These are phyloP conservation scores for Halteria grandinella DNA, from an alignment of 73 alveolate species.

Conservation along the genomic window DNA sequence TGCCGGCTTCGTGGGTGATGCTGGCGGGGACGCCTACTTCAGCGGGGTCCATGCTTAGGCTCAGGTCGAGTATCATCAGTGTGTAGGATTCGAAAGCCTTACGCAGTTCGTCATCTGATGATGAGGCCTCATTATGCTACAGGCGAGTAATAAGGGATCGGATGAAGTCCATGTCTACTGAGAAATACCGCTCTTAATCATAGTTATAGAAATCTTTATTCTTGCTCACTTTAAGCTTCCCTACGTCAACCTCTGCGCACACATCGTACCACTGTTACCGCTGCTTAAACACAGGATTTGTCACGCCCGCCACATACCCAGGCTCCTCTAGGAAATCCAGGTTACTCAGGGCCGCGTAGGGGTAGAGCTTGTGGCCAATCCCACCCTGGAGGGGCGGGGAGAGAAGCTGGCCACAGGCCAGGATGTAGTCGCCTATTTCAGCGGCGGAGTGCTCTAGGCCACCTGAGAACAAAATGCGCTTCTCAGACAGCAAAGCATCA, in stretches of 20 bases:
- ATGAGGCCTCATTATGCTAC: conserved; percentile 17
- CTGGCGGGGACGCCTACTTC: too few species aligned
- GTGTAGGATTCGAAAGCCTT: conserved; percentile 53
- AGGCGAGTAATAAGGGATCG: conserved; percentile 33
- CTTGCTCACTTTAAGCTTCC: conserved; percentile 71
- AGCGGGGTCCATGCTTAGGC: conserved; percentile 43
- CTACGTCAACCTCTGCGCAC: conserved; percentile 83
- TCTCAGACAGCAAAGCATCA: conserved; percentile 83
- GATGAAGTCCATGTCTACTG: conserved; percentile 64
- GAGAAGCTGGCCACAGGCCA: conserved; percentile 74
- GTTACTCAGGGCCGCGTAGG: conserved; percentile 79
- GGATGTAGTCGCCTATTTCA: conserved; percentile 72
- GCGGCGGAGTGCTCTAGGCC: conserved; percentile 74
- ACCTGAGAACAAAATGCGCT: conserved; percentile 82
- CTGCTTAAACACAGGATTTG: conserved; percentile 81
- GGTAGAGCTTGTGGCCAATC: conserved; percentile 73
- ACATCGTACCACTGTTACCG: conserved; percentile 80
- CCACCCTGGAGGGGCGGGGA: conserved; percentile 82
- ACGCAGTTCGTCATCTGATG: conserved; percentile 46
- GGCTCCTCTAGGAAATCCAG: conserved; percentile 77
- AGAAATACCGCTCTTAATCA: conserved; percentile 77
- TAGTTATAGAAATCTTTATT: conserved; percentile 65
- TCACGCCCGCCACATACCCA: conserved; percentile 85
- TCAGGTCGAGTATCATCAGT: conserved; percentile 45
- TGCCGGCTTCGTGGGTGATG: too few species aligned